Evolutionary conservation across 2,329 filamentous ascomycete genomes (phyloP).

Genomic region (Ceratocystis ficicola): DNA sequence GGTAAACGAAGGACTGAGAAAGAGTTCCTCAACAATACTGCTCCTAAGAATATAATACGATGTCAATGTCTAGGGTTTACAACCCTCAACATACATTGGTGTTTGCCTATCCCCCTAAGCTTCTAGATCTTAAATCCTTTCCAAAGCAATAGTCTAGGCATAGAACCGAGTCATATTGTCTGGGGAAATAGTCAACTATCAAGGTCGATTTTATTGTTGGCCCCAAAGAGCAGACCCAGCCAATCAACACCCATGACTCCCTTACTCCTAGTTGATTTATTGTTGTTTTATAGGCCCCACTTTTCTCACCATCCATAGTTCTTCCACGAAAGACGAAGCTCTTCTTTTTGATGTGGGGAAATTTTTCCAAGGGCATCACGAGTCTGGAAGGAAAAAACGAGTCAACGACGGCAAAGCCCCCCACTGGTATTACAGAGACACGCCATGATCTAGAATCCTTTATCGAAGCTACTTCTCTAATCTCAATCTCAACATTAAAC

Average conservation of each 20-base stretch:
- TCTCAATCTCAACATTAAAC: too few species aligned
- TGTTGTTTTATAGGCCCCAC: background rate
- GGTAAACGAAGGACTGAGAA: background rate
- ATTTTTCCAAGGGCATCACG: background rate
- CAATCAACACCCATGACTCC: background rate
- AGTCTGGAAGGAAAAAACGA: background rate
- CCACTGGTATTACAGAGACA: background rate
- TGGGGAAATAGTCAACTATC: background rate
- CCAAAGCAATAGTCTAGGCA: background rate
- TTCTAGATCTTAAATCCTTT: background rate
- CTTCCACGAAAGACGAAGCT: constrained; percentile 9
- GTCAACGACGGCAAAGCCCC: background rate
- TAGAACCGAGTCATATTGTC: background rate
- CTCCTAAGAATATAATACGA: background rate
- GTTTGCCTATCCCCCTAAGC: background rate
- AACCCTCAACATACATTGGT: too few species aligned
- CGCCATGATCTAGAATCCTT: constrained; percentile 2
- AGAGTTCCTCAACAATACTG: background rate
- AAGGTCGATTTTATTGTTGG: background rate
- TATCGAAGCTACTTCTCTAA: too few species aligned
- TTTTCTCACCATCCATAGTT: background rate
- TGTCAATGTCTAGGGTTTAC: too few species aligned
- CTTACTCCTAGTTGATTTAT: background rate
- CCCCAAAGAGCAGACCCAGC: background rate
- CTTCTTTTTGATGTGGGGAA: constrained; percentile 12